Evolutionary conservation across 352 stramenopile species (phyloP), one percentile per base, ranked within the genome.

Genomic region (Pythium dissimile): DNA sequence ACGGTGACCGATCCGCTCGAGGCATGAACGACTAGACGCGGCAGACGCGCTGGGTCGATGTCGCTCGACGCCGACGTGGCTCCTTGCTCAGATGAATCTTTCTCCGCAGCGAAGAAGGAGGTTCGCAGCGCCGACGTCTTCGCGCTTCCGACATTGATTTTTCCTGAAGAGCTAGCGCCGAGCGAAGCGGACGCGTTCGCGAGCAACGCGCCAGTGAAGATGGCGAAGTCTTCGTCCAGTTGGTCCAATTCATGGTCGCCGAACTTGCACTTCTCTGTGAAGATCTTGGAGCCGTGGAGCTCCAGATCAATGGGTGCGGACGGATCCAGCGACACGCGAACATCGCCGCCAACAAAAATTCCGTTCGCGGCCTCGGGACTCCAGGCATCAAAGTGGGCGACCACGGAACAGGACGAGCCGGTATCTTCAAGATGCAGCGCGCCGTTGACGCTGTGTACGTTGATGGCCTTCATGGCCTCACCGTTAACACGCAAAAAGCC

Each of bases 371-470:
- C 64, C 26, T 77, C 72, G 15, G 39, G 45, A n/a, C 65, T 71
- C 75, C 75, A 85, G 21, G 77, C 80, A 54, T 93, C 84, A 61
- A 90, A 93, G 58, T 93, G 84, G 9, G 80, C 79, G 11, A 70
- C 59, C 1, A 80, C 76, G n/a, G 60, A 10, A 47, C 84, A 91
- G 27, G 55, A 59, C 16, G 57, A 44, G n/a, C 84, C 80, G n/a
- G 50, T 84, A 49, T 93, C 84, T 44, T 90, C 73, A 1, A 93
- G 23, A n/a, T 89, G 70, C 20, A 91, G 45, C 20, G 69, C 54
- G n/a, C 81, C 84, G 24, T 80, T 92, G 18, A 92, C 76, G 20
- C 84, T 86, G 30, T 83, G 64, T 20, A 94, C 66, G 15, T 77
- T 54, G 9, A 90, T 60, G 30, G 64, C 59, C 21, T 72, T 48